Base-by-base conservation (phyloP, 2,329 filamentous ascomycete species). In the Catunica adiposa region DNA sequence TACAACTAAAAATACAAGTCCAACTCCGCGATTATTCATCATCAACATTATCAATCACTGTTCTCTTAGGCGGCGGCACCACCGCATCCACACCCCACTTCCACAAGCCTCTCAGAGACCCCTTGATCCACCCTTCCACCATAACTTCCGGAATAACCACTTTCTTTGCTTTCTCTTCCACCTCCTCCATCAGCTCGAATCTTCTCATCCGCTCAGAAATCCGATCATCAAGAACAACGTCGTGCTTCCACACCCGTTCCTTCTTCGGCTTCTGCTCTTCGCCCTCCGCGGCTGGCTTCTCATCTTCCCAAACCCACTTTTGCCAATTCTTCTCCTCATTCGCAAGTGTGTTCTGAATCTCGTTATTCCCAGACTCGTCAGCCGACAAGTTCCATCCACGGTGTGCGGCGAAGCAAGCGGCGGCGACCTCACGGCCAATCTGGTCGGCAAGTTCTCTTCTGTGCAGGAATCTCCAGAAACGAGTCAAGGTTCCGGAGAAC, bases 401-500 rank as follows among this genome's bases (percentile, higher is more conserved):
- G 29, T 68, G 63, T 22, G 59, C 65, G n/a, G 65, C 65, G 38
- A 96, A 79, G 58, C 94, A 90, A 37, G 85, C 82, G 37, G 88
- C 84, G 0, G 90, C 90, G 17, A 94, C 88, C 61, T 96, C 82
- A 44, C 86, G 83, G 53, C 92, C 92, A 59, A 96, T 82, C 48
- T 83, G 76, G 65, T 98, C 90, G 60, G 90, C 90, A n/a, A 95
- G 75, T 60, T 79, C 71, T 55, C 92, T 84, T 59, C 84, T 83
- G 67, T 84, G 94, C 59, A 98, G 74, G 75, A 89, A 98, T 61
- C 92, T 85, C 64, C 84, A 85, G 59, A 97, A 75, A 59, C 92
- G 83, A 61, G 82, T 84, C 0, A 89, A 86, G 2, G 90, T 96
- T 70, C 92, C 90, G 60, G 86, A 72, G 73, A 98, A 94, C 59